Evolutionary conservation across 768 basidiomycete genomes (phyloP).

Genomic region (Phlebiopsis gigantea): DNA sequence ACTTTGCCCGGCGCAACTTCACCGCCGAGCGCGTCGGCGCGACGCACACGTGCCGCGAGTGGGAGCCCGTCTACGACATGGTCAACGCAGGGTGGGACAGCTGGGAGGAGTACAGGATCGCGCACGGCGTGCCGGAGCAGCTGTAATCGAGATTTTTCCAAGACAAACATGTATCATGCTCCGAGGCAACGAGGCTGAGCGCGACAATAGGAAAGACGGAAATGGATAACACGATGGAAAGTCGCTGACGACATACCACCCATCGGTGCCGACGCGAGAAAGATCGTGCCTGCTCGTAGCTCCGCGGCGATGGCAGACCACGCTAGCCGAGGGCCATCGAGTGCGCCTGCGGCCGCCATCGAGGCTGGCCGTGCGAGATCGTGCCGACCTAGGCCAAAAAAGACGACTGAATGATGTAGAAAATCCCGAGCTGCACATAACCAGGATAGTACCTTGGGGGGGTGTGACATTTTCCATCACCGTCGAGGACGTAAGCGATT

Average conservation of each 20-base stretch:
- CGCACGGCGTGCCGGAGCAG: slow-evolving; percentile 10
- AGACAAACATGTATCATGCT: not conserved
- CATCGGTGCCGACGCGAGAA: too few relatives aligned
- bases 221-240: too few relatives aligned
- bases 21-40: slow-evolving; percentile 16
- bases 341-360: too few relatives aligned
- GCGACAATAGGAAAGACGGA: not conserved
- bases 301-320: too few relatives aligned
- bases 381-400: too few relatives aligned
- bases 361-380: too few relatives aligned
- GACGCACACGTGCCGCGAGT: slow-evolving; percentile 24
- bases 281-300: too few relatives aligned
- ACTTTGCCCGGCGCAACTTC: slow-evolving; percentile 15
- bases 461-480: not conserved
- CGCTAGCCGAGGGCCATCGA: too few relatives aligned
- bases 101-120: slow-evolving; percentile 12
- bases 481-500: not conserved
- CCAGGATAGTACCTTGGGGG: too few relatives aligned
- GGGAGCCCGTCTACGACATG: slow-evolving; percentile 22
- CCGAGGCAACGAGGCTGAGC: not conserved
- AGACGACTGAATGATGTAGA: too few relatives aligned
- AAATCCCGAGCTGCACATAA: too few relatives aligned
- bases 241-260: too few relatives aligned
- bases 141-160: not conserved
- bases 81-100: slow-evolving; percentile 17